Conservation (phyloP, 2,329 filamentous ascomycete genomes). For the Aureobasidium sp. region DNA sequence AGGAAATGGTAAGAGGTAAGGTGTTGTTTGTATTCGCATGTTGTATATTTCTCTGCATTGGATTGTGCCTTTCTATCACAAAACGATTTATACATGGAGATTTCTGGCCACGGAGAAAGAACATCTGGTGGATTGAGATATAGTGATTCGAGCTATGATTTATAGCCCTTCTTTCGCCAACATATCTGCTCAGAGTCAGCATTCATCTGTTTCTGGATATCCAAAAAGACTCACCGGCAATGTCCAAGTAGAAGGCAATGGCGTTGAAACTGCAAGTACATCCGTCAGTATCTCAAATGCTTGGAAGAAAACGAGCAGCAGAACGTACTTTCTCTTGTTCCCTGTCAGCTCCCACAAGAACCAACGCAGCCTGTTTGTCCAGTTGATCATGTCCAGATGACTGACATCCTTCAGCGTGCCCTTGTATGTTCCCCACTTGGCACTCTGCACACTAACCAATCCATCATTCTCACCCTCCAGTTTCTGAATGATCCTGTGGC, state of each 20-base stretch:
- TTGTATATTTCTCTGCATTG: not conserved
- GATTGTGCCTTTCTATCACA: conserved; percentile 19
- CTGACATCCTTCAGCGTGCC: conserved; percentile 55
- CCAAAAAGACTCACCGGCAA: conserved; percentile 43
- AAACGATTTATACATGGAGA: not conserved
- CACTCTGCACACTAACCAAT: conserved; percentile 53
- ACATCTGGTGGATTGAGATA: not conserved
- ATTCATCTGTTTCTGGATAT: not conserved
- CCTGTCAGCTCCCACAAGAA: conserved; percentile 48
- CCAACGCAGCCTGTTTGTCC: conserved; percentile 54
- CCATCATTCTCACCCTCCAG: conserved; percentile 54
- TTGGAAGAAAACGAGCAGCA: not conserved
- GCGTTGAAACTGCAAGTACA: conserved; percentile 48
- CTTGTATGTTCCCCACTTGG: conserved; percentile 54
- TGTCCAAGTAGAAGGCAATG: conserved; percentile 54
- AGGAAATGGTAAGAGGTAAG: not conserved
- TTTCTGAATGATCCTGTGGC: conserved; percentile 45
- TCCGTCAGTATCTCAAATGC: conserved; percentile 13
- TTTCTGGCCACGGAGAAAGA: too few species aligned
- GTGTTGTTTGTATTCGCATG: not conserved
- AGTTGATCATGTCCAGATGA: conserved; percentile 58
- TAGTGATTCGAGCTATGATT: not conserved
- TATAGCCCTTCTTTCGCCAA: conserved; percentile 27
- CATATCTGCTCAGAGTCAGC: conserved; percentile 31
- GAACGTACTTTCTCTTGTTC: conserved; percentile 43